Percentiles rank a stretch among this genome's conserved stretches.
These are phyloP conservation scores for Coccomyxa subellipsoidea DNA, from an alignment of 163 green algal species.

Conservation along the genomic window DNA sequence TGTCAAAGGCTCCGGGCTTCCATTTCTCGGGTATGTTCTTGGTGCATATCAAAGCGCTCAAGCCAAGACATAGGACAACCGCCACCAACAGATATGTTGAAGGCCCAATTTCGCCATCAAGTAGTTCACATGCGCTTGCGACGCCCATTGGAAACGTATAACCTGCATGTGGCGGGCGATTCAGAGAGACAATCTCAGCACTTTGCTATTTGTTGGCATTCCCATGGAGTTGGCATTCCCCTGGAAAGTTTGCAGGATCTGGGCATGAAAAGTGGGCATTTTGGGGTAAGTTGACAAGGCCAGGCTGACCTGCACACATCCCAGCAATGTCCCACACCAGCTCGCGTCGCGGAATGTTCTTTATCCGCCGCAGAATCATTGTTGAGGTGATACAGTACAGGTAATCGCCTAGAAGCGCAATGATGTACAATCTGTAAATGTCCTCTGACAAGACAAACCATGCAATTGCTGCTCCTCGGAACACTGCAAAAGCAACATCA, in stretches of 20 bases:
- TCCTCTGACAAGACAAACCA: background rate
- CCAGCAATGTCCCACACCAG: background rate
- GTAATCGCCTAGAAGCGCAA: background rate
- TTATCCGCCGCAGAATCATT: background rate
- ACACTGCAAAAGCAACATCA: too few relatives aligned
- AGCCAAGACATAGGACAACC: background rate
- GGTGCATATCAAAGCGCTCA: background rate
- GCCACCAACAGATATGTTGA: background rate
- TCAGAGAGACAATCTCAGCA: too few relatives aligned
- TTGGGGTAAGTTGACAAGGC: too few relatives aligned
- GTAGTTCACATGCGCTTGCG: background rate
- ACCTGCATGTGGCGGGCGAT: background rate
- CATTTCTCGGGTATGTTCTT: background rate
- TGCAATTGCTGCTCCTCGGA: background rate
- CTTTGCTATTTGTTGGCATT: background rate
- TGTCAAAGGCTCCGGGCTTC: background rate
- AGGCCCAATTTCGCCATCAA: background rate
- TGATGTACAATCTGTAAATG: background rate
- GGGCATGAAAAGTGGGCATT: too few relatives aligned
- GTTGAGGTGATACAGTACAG: background rate
- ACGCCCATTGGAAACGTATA: background rate
- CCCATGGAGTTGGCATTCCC: background rate
- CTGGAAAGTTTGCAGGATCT: background rate
- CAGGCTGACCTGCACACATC: background rate
- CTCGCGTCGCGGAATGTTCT: background rate